These are phyloP conservation scores for Cercospora beticola DNA, from an alignment of 2,329 filamentous ascomycete species.

Conservation along the genomic window DNA sequence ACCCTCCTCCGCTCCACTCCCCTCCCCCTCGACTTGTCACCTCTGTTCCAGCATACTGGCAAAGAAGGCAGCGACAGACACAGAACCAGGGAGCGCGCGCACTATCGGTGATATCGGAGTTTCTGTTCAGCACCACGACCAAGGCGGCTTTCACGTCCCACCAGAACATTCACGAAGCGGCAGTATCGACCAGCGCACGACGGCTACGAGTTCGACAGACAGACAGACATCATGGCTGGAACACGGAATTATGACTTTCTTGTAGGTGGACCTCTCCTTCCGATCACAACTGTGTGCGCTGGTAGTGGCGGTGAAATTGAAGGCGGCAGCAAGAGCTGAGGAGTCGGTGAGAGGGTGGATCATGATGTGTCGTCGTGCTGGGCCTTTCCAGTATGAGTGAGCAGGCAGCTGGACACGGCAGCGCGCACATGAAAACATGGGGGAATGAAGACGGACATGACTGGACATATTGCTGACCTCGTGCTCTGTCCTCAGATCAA, in stretches of 20 bases:
- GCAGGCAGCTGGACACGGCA: not conserved
- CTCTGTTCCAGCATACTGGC: not conserved
- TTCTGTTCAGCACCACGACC: not conserved
- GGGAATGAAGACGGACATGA: not conserved
- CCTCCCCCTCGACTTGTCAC: not conserved
- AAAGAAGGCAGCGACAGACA: not conserved
- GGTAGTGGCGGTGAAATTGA: not conserved
- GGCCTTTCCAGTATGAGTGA: not conserved
- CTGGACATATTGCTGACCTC: constrained; percentile 19
- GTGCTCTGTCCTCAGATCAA: constrained; percentile 68
- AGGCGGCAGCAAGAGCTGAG: not conserved
- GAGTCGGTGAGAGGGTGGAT: not conserved
- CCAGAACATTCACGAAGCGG: not conserved
- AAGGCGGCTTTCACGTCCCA: not conserved
- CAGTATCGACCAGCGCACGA: not conserved
- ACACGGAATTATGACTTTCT: constrained; percentile 99
- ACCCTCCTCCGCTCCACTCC: not conserved
- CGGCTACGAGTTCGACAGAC: not conserved
- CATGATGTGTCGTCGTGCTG: not conserved
- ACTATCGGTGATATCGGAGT: not conserved
- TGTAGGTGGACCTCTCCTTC: constrained; percentile 57
- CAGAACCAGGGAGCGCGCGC: not conserved
- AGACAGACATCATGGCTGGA: constrained; percentile 69
- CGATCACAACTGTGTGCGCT: not conserved
- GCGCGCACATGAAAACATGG: not conserved